Percentiles rank a stretch among this genome's conserved stretches.
phyloP scores from a whole-genome alignment of 768 basidiomycete genomes.

The Hericium erinaceus region DNA sequence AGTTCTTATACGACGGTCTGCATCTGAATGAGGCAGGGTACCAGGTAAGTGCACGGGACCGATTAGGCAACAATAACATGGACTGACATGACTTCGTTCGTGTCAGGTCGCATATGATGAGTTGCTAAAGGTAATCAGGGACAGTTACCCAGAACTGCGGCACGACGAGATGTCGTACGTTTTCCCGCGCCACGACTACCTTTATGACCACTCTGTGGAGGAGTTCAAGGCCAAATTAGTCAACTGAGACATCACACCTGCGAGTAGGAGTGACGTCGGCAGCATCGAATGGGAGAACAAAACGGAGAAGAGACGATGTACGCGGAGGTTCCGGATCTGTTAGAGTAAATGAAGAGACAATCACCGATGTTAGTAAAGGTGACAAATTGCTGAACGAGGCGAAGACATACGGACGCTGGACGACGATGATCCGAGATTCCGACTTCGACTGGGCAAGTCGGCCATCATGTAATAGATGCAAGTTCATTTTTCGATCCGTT shows the following conservation, averaged over 20 bases:
- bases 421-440: background rate
- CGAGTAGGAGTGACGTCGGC: background rate
- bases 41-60: conserved; percentile 33
- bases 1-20: conserved; percentile 64
- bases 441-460: background rate
- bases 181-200: conserved; percentile 49
- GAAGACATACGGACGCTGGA: background rate
- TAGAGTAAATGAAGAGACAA: background rate
- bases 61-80: background rate
- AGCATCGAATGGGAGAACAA: background rate
- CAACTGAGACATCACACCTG: background rate
- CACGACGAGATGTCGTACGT: conserved; percentile 48
- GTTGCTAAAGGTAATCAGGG: conserved; percentile 46
- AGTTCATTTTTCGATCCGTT: background rate
- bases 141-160: conserved; percentile 59
- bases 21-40: conserved; percentile 76
- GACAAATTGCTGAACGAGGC: no score
- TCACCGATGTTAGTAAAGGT: background rate
- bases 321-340: no score
- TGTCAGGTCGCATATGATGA: conserved; percentile 58
- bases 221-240: conserved; percentile 9
- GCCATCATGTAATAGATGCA: background rate
- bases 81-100: background rate
- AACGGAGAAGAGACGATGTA: background rate
- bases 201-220: conserved; percentile 3